Evolutionary conservation across 768 basidiomycete genomes (phyloP), one percentile per base, ranked within the genome.

Genomic region (Agrocybe pediades): DNA sequence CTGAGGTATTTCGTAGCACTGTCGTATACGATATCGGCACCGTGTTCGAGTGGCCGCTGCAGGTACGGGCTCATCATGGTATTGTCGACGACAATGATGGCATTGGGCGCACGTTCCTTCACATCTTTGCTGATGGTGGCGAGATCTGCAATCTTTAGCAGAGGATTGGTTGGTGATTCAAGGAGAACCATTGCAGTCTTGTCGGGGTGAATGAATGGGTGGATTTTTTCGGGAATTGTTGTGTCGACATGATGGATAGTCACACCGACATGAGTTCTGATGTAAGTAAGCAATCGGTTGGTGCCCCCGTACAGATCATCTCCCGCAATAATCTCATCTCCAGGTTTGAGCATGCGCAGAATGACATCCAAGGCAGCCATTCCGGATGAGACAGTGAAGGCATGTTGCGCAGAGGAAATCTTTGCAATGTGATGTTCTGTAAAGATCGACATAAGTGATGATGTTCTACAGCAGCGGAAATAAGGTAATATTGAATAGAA

Each of bases 1-100:
- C 91, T 94, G 42, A 99, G 80, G 71, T 98, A 98, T 68, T 99
- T 99, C 20, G 97, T 98, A 9, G 87, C 97, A 54, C 93, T 95
- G 71, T 99, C 97, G 65, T 99, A 99, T 8, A 98, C 95, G 51
- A 99, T 85, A 67, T 99, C 97, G 44, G 92, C 92, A 15, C 96
- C 97, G 51, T 97, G 88, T 64, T 98, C 94, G 30, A 98, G 82
- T 9, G 97, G 97, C 53, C 95, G 77, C 67, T 96, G 95, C 7
- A 98, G 78, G 71, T 98, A 98, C 15, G 97, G 96, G 66, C 95
- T 97, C 96, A 98, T 98, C 97, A 98, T 98, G 55, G 97, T 98
- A 68, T 99, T 98, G 70, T 98, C 97, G 19, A 94, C 93, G 30
- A 95, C 90, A 49, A 95, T 74, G 60, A 94, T 62, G 1, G 93